Evolutionary conservation across 129 eudicot genomes (phyloP).

Genomic region (Glebionis coronaria): DNA sequence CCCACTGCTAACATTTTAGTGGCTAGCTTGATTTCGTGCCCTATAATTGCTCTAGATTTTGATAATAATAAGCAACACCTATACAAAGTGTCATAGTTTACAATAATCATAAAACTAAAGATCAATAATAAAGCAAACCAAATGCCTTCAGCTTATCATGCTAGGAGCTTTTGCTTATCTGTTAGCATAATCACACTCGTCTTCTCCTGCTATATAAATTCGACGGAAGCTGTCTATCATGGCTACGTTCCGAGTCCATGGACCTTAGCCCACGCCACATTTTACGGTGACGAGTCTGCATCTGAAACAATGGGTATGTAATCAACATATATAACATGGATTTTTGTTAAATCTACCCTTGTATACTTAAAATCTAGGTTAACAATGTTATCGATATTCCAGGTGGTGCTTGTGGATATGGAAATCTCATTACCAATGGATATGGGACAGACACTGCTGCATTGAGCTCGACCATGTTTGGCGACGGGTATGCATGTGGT

Average conservation of each 20-base stretch:
- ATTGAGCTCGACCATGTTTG: constrained; percentile 64
- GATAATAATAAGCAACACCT: constrained; percentile 14
- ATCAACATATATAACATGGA: neutral
- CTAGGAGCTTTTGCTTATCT: constrained; percentile 27
- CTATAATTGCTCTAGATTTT: constrained; percentile 37
- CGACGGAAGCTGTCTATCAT: constrained; percentile 20
- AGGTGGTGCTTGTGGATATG: constrained; percentile 98
- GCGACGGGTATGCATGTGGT: constrained; percentile 76
- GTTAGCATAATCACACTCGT: constrained; percentile 27
- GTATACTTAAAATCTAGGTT: too few species aligned
- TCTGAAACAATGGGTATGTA: constrained; percentile 70
- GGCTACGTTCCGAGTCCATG: constrained; percentile 46
- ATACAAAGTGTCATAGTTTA: constrained; percentile 7
- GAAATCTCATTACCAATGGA: constrained; percentile 59
- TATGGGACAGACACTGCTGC: too few species aligned
- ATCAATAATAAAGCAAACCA: neutral
- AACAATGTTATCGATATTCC: too few species aligned
- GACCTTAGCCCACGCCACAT: constrained; percentile 69
- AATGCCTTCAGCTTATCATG: constrained; percentile 40
- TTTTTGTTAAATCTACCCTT: too few species aligned
- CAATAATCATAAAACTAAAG: neutral
- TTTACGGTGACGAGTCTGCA: constrained; percentile 76
- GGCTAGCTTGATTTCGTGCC: constrained; percentile 13
- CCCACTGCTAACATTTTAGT: constrained; percentile 9
- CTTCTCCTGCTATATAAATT: constrained; percentile 23